Percentiles rank a stretch among this genome's conserved stretches.
Evolutionary conservation across 345 rosid species (phyloP).

Genomic region (Lepidium sativum): DNA sequence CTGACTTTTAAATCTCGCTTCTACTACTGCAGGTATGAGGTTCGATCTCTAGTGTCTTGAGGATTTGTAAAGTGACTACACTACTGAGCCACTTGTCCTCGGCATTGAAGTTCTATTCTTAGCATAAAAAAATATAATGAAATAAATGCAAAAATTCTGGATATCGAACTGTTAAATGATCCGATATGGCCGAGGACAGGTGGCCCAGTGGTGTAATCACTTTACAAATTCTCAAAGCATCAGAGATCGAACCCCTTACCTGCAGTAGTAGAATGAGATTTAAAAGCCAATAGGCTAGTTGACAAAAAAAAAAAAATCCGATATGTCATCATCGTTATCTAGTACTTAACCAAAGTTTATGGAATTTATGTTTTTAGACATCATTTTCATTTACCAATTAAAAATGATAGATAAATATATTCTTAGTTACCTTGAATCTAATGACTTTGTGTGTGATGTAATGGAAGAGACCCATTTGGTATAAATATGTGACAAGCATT

Average conservation of each 20-base stretch:
- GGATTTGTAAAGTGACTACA: too few relatives aligned
- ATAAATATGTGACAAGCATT: conserved; percentile 19
- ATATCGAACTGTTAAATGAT: background rate
- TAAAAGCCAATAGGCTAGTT: too few relatives aligned
- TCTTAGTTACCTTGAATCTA: conserved; percentile 26
- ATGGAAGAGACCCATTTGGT: conserved; percentile 18
- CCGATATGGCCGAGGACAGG: too few relatives aligned
- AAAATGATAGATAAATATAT: conserved; percentile 15
- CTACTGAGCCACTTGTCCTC: too few relatives aligned
- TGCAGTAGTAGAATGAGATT: too few relatives aligned
- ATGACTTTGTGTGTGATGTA: conserved; percentile 21
- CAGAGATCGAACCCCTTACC: too few relatives aligned
- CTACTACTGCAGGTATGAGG: too few relatives aligned
- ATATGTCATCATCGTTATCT: conserved; percentile 17
- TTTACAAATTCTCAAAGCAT: too few relatives aligned
- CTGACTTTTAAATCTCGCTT: too few relatives aligned
- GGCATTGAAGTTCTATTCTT: conserved; percentile 1
- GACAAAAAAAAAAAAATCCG: too few relatives aligned
- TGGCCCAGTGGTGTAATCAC: too few relatives aligned
- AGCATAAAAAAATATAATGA: conserved; percentile 21
- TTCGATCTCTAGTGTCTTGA: too few relatives aligned
- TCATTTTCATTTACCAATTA: conserved; percentile 2
- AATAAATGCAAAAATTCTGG: background rate
- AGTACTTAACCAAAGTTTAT: background rate
- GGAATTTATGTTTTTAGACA: background rate